Base-by-base conservation (phyloP, 805 yeast genomes). In the Spathaspora gorwiae region DNA sequence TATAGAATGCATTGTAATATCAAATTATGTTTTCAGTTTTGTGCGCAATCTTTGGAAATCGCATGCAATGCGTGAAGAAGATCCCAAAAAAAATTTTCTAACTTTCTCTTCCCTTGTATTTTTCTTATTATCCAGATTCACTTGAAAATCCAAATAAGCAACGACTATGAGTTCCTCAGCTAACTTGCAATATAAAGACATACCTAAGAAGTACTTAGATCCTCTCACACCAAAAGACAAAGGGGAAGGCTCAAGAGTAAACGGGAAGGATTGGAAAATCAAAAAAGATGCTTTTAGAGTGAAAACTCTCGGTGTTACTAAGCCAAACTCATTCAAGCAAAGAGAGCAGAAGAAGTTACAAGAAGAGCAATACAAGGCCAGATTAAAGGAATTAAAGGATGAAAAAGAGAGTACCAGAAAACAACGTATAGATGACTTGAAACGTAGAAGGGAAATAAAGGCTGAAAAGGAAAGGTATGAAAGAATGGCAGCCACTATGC, bases 381-480 rank as follows among this genome's bases (percentile, higher is more conserved):
- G 83, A 58, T 64, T 90, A 46, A 77, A 78, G 60, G 88, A 79
- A 48, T 65, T 92, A 59, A 86, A 86, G 65, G 84, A 83, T 27
- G 97, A 89, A 54, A 89, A 90, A 64, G 82, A 78, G 53, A 72
- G 73, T 13, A 80, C 68, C 46, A 80, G 75, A 56, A 72, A 76
- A 51, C 75, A 68, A 26, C 75, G 76, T 51, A 66, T 82, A 39
- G 77, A 76, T 26, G 79, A 73, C 19, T 61, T 82, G 43, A 87
- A 83, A 70, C 87, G 84, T 54, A 83, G 87, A 65, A 78, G 85
- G 59, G 90, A 83, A 55, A 79, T 80, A 63, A 85, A 84, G 72
- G 97, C 78, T 47, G 99, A 92, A 65, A 81, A 80, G 65, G 97
- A 92, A 62, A 79, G 99, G 56, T 87, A 83, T 60, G 95, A 86